Percentiles rank a stretch among this genome's conserved stretches.
phyloP scores from a whole-genome alignment of 2,329 filamentous ascomycete genomes.

The Neofusicoccum umdonicola region DNA sequence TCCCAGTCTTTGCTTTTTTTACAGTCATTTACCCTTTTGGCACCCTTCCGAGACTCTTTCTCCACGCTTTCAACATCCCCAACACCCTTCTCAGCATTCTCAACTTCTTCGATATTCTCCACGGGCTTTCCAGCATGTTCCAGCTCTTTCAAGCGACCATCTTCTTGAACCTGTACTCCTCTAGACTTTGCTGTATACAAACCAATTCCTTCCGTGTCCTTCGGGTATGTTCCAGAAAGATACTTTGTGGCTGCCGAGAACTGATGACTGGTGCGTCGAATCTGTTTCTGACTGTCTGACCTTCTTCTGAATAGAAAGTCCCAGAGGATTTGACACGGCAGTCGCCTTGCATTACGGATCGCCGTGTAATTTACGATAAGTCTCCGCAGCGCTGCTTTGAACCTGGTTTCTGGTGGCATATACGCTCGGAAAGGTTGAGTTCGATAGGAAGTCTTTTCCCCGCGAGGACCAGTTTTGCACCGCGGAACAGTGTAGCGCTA shows the following conservation, averaged over 20 bases:
- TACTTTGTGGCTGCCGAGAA: not conserved
- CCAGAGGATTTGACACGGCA: not conserved
- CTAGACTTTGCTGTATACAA: not conserved
- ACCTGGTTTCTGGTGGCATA: not conserved
- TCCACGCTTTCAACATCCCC: too few relatives aligned
- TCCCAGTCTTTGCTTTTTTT: too few relatives aligned
- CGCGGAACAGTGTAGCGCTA: not conserved
- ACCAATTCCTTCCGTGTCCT: not conserved
- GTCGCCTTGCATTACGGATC: not conserved
- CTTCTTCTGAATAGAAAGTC: not conserved
- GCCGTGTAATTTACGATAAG: not conserved
- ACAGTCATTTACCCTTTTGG: too few relatives aligned
- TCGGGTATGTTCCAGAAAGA: not conserved
- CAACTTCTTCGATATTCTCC: too few relatives aligned
- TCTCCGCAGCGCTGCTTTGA: not conserved
- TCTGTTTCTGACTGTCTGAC: not conserved
- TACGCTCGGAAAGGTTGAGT: too few relatives aligned
- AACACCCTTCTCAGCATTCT: too few relatives aligned
- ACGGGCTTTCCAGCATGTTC: too few relatives aligned
- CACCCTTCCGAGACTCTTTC: too few relatives aligned
- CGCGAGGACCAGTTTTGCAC: not conserved
- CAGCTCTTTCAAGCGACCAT: too few relatives aligned
- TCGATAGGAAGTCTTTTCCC: not conserved
- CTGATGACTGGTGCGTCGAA: not conserved
- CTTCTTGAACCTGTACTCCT: not conserved